A percentile compares a stretch with the other conserved stretches of the same genome.
These are phyloP conservation scores for Pseudognaphalium luteoalbum DNA, from an alignment of 129 eudicot genomes.

Conservation along the genomic window DNA sequence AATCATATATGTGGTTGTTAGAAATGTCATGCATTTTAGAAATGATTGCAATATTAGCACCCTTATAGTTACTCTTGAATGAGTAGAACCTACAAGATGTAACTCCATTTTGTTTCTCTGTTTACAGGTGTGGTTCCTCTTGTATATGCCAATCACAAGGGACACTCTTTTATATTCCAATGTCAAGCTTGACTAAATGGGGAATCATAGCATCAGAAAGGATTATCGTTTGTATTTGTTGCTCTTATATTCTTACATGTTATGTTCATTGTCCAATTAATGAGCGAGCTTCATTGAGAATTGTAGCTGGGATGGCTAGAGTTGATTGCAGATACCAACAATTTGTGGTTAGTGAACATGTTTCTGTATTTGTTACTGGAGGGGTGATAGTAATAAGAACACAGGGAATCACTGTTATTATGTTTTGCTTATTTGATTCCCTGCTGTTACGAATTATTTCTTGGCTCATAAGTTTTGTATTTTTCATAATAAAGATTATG, in stretches of 20 bases:
- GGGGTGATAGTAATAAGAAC: constrained; percentile 19
- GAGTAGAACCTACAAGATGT: background rate
- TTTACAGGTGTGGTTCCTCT: constrained; percentile 64
- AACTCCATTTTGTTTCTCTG: background rate
- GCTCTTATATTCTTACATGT: constrained; percentile 23
- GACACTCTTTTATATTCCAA: constrained; percentile 96
- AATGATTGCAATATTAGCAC: constrained; percentile 1
- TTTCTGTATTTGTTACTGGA: constrained; percentile 1
- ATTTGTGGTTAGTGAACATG: constrained; percentile 22
- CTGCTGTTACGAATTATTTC: background rate
- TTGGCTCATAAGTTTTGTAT: background rate
- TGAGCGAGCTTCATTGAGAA: constrained; percentile 19
- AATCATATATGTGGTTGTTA: background rate
- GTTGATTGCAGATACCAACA: constrained; percentile 12
- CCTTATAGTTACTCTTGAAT: background rate
- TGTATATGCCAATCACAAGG: constrained; percentile 88
- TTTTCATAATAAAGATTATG: background rate
- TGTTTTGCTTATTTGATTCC: constrained; percentile 14
- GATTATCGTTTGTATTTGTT: constrained; percentile 19
- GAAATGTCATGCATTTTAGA: background rate
- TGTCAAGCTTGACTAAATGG: constrained; percentile 79
- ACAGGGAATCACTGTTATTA: constrained; percentile 21
- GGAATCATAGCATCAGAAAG: constrained; percentile 16
- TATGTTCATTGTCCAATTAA: constrained; percentile 1
- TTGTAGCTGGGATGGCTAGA: constrained; percentile 22